Evolutionary conservation across 495 filamentous ascomycete species (phyloP).

Genomic region (Daldinia grandis): DNA sequence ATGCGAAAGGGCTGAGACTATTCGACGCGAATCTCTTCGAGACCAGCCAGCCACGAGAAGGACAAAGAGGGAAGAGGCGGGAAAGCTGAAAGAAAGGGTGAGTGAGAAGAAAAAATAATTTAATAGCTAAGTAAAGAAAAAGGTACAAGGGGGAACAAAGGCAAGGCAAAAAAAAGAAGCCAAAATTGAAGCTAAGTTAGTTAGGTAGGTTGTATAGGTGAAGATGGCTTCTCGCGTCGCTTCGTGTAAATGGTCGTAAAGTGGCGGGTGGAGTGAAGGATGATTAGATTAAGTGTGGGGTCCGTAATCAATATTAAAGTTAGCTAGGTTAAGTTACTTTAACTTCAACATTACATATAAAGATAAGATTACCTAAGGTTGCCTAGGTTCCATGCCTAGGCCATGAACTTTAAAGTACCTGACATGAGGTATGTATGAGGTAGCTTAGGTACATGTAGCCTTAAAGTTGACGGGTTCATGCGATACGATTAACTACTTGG

Average conservation of each 20-base stretch:
- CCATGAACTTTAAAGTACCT: too few species aligned
- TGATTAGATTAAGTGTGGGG: slow-evolving; percentile 31
- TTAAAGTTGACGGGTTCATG: too few species aligned
- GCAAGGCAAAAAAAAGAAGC: too few species aligned
- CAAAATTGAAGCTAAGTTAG: slow-evolving; percentile 16
- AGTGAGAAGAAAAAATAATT: neutral
- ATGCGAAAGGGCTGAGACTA: slow-evolving; percentile 12
- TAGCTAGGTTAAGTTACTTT: neutral
- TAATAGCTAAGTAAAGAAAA: slow-evolving; percentile 1
- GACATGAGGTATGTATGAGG: too few species aligned
- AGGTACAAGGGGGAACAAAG: too few species aligned
- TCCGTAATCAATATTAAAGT: slow-evolving; percentile 3
- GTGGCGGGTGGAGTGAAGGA: neutral
- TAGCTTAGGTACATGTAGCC: too few species aligned
- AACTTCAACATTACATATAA: neutral
- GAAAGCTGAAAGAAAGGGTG: neutral
- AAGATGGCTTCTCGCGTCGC: neutral
- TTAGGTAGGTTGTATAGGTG: slow-evolving; percentile 5
- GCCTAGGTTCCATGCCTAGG: too few species aligned
- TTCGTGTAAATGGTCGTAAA: neutral
- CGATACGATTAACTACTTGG: too few species aligned
- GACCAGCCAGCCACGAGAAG: slow-evolving; percentile 10
- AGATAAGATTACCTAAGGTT: slow-evolving; percentile 1
- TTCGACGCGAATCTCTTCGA: slow-evolving; percentile 10
- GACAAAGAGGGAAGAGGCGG: neutral